phyloP scores from a whole-genome alignment of 1,284 basidiomycete species.

The Ganoderma lucidum region DNA sequence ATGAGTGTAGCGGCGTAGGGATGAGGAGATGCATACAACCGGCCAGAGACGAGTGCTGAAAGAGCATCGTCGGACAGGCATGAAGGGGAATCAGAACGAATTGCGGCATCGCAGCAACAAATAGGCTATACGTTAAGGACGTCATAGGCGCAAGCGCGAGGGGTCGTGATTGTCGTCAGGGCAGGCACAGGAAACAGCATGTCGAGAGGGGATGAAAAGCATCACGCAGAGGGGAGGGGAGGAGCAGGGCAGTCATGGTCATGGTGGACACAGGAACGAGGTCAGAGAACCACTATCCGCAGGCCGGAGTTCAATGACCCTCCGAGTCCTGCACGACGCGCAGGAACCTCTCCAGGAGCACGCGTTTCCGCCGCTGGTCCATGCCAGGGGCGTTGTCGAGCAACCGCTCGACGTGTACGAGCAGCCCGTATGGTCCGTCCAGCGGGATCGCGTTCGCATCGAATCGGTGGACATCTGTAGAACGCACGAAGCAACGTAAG shows the following conservation, averaged over 20 bases:
- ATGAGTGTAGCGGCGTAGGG: slow-evolving; percentile 5
- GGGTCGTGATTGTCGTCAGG: slow-evolving; percentile 18
- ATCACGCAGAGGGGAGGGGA: slow-evolving; percentile 23
- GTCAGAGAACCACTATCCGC: neutral
- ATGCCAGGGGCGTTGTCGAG: slow-evolving; percentile 55
- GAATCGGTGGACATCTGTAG: slow-evolving; percentile 57
- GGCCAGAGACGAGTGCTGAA: neutral
- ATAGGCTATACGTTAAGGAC: slow-evolving; percentile 32
- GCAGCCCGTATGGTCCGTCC: slow-evolving; percentile 73
- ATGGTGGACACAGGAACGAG: slow-evolving; percentile 15
- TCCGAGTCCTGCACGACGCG: slow-evolving; percentile 62
- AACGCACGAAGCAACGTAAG: slow-evolving; percentile 13
- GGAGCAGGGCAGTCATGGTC: slow-evolving; percentile 4
- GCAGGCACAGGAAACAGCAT: slow-evolving; percentile 17
- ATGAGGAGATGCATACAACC: slow-evolving; percentile 9
- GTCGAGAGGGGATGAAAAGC: slow-evolving; percentile 24
- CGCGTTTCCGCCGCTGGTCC: slow-evolving; percentile 55
- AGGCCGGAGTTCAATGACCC: slow-evolving; percentile 49
- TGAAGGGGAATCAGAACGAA: slow-evolving; percentile 9
- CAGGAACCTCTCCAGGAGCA: slow-evolving; percentile 66
- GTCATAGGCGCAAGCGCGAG: slow-evolving; percentile 8
- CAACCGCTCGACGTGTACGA: slow-evolving; percentile 66
- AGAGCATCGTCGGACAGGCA: slow-evolving; percentile 7
- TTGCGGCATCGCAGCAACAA: slow-evolving; percentile 20
- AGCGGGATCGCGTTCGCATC: slow-evolving; percentile 78